Percentiles rank a stretch among this genome's conserved stretches.
Evolutionary conservation across 768 basidiomycete species (phyloP).

Genomic region (Lactarius quietus): DNA sequence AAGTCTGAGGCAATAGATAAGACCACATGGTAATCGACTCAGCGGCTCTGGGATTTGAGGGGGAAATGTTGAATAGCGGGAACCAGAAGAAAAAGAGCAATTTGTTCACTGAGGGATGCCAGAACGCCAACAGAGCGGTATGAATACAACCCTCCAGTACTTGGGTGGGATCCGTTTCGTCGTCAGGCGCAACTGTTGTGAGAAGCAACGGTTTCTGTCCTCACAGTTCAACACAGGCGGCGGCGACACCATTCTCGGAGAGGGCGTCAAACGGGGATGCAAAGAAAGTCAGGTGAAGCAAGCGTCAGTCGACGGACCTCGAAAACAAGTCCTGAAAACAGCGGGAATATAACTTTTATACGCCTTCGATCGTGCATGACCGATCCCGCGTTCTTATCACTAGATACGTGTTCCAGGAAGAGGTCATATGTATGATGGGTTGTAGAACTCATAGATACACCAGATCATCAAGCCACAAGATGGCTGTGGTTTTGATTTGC

Average conservation of each 20-base stretch:
- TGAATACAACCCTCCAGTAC: neutral
- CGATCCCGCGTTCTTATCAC: too few species aligned
- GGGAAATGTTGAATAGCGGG: neutral
- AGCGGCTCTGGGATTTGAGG: neutral
- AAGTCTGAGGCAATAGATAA: neutral
- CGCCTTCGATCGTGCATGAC: neutral
- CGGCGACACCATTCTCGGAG: conserved; percentile 9
- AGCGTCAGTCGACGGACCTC: neutral
- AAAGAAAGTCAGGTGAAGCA: neutral
- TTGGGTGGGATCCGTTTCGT: neutral
- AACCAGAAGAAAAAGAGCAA: neutral
- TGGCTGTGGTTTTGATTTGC: neutral
- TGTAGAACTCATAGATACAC: neutral
- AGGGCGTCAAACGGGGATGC: neutral
- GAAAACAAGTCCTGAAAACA: neutral
- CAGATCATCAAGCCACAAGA: neutral
- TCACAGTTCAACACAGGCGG: neutral
- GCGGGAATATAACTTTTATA: neutral
- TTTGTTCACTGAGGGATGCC: too few species aligned
- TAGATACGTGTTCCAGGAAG: neutral
- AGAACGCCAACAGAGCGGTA: neutral
- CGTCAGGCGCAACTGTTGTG: too few species aligned
- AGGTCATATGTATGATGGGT: neutral
- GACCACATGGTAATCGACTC: neutral
- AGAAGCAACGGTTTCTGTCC: neutral